phyloP scores from a whole-genome alignment of 2,329 filamentous ascomycete genomes.

The Fusarium transvaalense region DNA sequence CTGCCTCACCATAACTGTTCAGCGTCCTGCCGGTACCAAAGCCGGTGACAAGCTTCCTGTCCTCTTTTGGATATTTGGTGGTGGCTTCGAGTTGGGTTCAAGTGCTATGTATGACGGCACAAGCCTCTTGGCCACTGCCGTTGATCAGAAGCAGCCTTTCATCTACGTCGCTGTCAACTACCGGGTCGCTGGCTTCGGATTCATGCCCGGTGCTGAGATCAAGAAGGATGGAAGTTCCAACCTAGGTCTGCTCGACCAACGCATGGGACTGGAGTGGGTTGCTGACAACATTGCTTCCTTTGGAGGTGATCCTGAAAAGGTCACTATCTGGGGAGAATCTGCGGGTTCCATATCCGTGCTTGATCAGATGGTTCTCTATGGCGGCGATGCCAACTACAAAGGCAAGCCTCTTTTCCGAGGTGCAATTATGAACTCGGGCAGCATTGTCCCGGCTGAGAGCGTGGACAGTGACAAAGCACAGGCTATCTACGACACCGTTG shows the following conservation, averaged over 20 bases:
- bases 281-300: constrained; percentile 82
- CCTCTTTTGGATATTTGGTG: constrained; percentile 78
- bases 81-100: constrained; percentile 70
- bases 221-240: constrained; percentile 76
- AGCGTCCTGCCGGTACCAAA: constrained; percentile 68
- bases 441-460: constrained; percentile 69
- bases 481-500: constrained; percentile 72
- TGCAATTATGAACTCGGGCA: constrained; percentile 83
- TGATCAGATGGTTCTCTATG: constrained; percentile 80
- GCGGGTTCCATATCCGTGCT: constrained; percentile 79
- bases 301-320: constrained; percentile 81
- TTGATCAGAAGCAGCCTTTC: constrained; percentile 65
- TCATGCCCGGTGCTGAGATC: constrained; percentile 77
- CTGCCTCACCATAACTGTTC: constrained; percentile 72
- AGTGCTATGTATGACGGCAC: constrained; percentile 66
- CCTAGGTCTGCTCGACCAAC: constrained; percentile 78
- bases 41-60: constrained; percentile 71
- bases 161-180: constrained; percentile 85
- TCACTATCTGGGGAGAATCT: constrained; percentile 83
- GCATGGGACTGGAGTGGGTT: constrained; percentile 80
- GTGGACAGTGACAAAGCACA: constrained; percentile 77
- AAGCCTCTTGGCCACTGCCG: constrained; percentile 59
- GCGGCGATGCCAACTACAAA: constrained; percentile 80
- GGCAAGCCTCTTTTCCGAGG: constrained; percentile 79
- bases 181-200: constrained; percentile 79